phyloP scores from a whole-genome alignment of 2,329 filamentous ascomycete species.

The Paramyrothecium roridum region DNA sequence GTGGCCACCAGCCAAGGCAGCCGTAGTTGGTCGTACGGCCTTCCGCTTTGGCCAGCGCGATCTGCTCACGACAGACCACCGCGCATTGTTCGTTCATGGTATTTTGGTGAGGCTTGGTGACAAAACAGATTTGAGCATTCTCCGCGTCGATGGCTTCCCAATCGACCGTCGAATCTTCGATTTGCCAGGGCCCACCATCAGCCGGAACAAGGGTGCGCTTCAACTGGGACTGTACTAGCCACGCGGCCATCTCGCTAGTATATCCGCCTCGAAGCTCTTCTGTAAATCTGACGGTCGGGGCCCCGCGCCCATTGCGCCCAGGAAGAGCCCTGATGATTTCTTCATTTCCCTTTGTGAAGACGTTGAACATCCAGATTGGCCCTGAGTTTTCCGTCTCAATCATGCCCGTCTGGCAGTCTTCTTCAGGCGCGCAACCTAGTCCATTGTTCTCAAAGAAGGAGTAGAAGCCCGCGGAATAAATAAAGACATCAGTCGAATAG shows the following conservation, averaged over 20 bases:
- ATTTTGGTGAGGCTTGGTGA: no score
- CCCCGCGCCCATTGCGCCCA: neutral
- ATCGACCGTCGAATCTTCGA: no score
- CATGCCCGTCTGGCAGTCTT: constrained; percentile 42
- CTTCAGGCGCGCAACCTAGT: constrained; percentile 8
- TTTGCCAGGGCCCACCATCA: no score
- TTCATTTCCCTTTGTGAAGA: neutral
- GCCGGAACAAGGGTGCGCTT: no score
- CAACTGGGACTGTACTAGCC: neutral
- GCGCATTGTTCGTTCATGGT: no score
- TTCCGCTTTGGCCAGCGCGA: no score
- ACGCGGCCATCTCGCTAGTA: neutral
- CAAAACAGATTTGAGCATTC: no score
- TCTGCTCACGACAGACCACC: no score
- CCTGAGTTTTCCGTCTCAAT: constrained; percentile 8
- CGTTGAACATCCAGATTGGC: neutral
- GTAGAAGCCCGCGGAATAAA: constrained; percentile 55
- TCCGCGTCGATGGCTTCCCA: no score
- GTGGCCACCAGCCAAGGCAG: no score
- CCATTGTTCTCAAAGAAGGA: constrained; percentile 58
- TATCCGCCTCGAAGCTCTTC: neutral
- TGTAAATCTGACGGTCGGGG: neutral
- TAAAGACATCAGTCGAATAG: constrained; percentile 40
- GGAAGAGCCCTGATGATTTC: neutral
- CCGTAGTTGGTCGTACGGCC: no score